Evolutionary conservation across 2,329 filamentous ascomycete species (phyloP).

Genomic region (Ceratocystis papillata): DNA sequence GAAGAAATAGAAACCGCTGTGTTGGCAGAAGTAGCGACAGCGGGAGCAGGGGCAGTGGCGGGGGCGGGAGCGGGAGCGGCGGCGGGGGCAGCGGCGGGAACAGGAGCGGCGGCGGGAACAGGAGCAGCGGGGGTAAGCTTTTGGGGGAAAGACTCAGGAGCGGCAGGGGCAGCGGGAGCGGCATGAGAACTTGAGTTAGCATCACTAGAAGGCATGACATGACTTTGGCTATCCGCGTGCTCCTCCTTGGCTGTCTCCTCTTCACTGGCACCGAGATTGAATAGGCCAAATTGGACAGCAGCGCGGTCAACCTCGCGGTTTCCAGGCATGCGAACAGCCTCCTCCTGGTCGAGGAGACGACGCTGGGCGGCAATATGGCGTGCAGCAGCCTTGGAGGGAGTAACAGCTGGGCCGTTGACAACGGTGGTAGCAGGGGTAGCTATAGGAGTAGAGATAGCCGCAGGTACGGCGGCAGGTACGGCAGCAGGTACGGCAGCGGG

Average conservation of each 20-base stretch:
- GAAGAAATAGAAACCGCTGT: neutral
- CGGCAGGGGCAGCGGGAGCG: conserved; percentile 64
- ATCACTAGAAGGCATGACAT: conserved; percentile 83
- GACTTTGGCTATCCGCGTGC: conserved; percentile 87
- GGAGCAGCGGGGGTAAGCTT: conserved; percentile 37
- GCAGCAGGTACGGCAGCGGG: conserved; percentile 56
- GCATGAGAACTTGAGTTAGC: conserved; percentile 81
- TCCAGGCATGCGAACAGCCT: conserved; percentile 95
- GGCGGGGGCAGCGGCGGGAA: conserved; percentile 13
- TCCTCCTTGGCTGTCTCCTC: conserved; percentile 81
- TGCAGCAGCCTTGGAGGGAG: conserved; percentile 43
- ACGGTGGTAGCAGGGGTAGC: conserved; percentile 55
- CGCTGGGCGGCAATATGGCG: conserved; percentile 74
- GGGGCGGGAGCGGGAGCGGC: conserved; percentile 13
- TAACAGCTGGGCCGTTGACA: conserved; percentile 43
- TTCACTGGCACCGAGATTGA: conserved; percentile 74
- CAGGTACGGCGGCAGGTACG: conserved; percentile 50
- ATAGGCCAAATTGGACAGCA: conserved; percentile 90
- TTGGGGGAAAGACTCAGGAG: conserved; percentile 47
- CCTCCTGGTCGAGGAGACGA: conserved; percentile 84
- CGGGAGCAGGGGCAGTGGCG: conserved; percentile 28
- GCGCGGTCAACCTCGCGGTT: conserved; percentile 90
- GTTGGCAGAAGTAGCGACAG: conserved; percentile 27
- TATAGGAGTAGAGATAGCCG: conserved; percentile 47
- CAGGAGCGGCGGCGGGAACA: conserved; percentile 27